phyloP scores from a whole-genome alignment of 2,329 filamentous ascomycete species.

The Sporothrix curviconia region DNA sequence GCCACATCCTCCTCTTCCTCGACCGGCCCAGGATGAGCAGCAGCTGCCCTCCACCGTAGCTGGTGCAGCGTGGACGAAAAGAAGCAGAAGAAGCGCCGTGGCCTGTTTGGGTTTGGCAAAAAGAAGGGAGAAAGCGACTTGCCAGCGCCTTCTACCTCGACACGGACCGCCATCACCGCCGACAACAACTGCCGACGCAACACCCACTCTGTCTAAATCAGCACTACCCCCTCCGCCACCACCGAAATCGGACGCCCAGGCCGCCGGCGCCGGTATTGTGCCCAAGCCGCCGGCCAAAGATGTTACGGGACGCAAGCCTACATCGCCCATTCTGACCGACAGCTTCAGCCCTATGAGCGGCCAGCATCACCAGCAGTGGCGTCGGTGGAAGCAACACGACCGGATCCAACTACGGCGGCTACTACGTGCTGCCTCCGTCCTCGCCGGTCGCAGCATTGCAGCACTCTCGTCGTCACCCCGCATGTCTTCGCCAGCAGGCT shows the following conservation, averaged over 20 bases:
- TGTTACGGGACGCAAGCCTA: conserved; percentile 31
- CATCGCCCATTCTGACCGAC: conserved; percentile 30
- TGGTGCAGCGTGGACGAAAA: conserved; percentile 25
- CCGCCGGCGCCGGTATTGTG: conserved; percentile 15
- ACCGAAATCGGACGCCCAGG: conserved; percentile 25
- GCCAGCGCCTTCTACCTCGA: not conserved
- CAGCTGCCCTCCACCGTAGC: not conserved
- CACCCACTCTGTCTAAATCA: conserved; percentile 15
- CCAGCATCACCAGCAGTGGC: conserved; percentile 38
- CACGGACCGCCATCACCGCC: conserved; percentile 1
- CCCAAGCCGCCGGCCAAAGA: conserved; percentile 23
- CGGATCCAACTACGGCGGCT: conserved; percentile 24
- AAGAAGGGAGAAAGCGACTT: conserved; percentile 36
- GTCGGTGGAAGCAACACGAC: not conserved
- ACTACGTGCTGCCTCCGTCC: conserved; percentile 47
- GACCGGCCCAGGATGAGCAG: conserved; percentile 7
- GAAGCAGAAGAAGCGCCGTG: conserved; percentile 28
- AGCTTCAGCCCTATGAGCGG: conserved; percentile 29
- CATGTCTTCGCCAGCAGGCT: conserved; percentile 68
- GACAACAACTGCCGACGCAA: conserved; percentile 8
- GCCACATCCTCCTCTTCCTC: conserved; percentile 13
- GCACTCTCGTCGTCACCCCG: conserved; percentile 63
- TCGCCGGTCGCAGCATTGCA: conserved; percentile 51
- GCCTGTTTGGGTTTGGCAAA: conserved; percentile 27
- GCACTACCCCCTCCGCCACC: conserved; percentile 28